Conservation (phyloP, 345 rosid species). For the Salix viminalis region DNA sequence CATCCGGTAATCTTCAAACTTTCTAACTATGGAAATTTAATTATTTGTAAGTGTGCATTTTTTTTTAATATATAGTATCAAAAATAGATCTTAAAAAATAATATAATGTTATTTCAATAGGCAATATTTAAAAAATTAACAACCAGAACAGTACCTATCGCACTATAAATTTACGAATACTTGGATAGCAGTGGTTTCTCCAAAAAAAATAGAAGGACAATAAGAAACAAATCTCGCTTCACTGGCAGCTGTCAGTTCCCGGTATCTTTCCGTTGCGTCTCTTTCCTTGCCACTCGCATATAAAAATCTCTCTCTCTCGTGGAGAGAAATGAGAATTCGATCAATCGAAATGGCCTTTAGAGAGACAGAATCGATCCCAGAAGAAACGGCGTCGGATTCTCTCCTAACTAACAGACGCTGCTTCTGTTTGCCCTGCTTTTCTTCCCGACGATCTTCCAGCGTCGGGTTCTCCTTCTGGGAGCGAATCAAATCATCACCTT, state of each 20-base stretch:
- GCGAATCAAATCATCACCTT: constrained; percentile 29
- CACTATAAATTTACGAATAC: too few species aligned
- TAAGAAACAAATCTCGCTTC: too few species aligned
- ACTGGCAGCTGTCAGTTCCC: constrained; percentile 13
- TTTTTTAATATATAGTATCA: too few species aligned
- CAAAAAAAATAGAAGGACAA: too few species aligned
- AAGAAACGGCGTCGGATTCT: constrained; percentile 10
- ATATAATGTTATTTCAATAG: too few species aligned
- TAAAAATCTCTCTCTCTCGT: not conserved
- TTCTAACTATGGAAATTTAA: too few species aligned
- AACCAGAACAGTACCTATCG: too few species aligned
- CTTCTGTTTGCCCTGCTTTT: constrained; percentile 56
- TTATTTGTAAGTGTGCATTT: too few species aligned
- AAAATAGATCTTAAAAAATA: too few species aligned
- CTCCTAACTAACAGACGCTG: constrained; percentile 32
- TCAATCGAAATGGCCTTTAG: not conserved
- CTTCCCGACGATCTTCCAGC: constrained; percentile 31
- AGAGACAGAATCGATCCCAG: not conserved
- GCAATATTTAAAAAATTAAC: too few species aligned
- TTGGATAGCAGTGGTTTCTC: too few species aligned
- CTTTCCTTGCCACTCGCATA: not conserved
- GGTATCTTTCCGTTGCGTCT: constrained; percentile 15
- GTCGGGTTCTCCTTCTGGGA: constrained; percentile 55
- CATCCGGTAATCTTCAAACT: too few species aligned
- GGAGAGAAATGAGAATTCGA: not conserved